Base-by-base conservation (phyloP, 1,284 basidiomycete species). In the Puccinia horiana region DNA sequence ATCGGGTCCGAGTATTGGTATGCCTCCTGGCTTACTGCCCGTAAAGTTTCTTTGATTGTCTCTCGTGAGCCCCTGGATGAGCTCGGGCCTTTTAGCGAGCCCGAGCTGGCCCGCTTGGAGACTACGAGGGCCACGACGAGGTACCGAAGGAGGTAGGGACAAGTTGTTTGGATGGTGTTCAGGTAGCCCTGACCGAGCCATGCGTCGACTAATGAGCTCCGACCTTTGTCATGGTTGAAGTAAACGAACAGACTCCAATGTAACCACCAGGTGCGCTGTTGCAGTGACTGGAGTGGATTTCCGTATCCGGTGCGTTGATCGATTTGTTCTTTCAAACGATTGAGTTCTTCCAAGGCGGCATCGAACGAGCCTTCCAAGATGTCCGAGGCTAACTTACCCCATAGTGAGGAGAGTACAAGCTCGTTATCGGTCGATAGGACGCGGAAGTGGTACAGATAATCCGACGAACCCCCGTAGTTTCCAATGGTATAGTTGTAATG, bases 201-300 rank as follows among this genome's bases (percentile, higher is more conserved):
- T 35, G 94, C 94, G 86, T 99, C 97, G 84, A 99, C 92, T 81
- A 99, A 91, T 56, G 94, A 91, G n/a, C 93, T 93, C 61, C 96
- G 92, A 42, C 94, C 95, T 84, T 95, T 91, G 0, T 92, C 92
- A 88, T 98, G 94, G 89, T 98, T 98, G 90, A 96, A 98, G 89
- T 96, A 98, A 84, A 98, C 94, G 88, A 98, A 99, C 76, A 99
- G 91, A 23, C 93, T 94, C 96, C 96, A 99, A 89, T 99, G 97
- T 18, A 95, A 91, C 83, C 97, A 91, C 96, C 96, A 98, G 73
- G 94, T 94, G 83, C 97, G 91, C 35, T 95, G 93, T 88, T 96
- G 95, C 76, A 97, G 90, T 86, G 94, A 95, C 73, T 90, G 90
- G 77, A 94, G 90, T 5, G 93, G 92, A 67, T 91, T 89, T 26